Conservation (phyloP, 2,329 filamentous ascomycete species). For the Talaromyces sp. region DNA sequence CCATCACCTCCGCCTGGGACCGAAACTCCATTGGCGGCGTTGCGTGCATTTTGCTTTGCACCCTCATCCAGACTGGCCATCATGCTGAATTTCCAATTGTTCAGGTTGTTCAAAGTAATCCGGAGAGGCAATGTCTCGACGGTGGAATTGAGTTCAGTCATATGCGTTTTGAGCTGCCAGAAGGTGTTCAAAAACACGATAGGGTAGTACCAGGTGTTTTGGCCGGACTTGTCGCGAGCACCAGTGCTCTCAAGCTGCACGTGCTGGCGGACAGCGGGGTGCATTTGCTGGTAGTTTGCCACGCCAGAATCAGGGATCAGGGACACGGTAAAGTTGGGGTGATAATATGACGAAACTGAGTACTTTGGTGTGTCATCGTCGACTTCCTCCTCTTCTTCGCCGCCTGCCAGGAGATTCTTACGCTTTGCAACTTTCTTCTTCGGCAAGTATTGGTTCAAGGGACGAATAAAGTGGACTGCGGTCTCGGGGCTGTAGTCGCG, state of each 20-base stretch:
- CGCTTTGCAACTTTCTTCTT: constrained; percentile 89
- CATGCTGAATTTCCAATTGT: constrained; percentile 84
- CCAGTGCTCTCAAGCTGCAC: constrained; percentile 73
- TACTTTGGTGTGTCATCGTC: constrained; percentile 55
- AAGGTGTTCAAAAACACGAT: constrained; percentile 92
- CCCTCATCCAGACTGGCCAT: constrained; percentile 81
- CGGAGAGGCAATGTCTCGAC: constrained; percentile 76
- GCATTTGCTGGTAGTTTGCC: constrained; percentile 60
- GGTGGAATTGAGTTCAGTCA: constrained; percentile 87
- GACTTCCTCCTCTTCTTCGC: constrained; percentile 45
- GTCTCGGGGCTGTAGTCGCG: constrained; percentile 66
- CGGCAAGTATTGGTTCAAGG: constrained; percentile 80
- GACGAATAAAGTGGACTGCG: constrained; percentile 78
- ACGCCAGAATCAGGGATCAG: constrained; percentile 76
- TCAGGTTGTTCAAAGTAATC: constrained; percentile 75
- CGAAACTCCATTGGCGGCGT: constrained; percentile 67
- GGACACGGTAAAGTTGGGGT: constrained; percentile 87
- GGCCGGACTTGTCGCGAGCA: constrained; percentile 74
- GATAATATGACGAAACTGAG: constrained; percentile 81
- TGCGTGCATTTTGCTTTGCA: constrained; percentile 73
- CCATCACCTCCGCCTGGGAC: constrained; percentile 79
- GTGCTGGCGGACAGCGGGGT: constrained; percentile 71
- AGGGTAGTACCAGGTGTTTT: constrained; percentile 91
- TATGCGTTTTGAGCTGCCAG: constrained; percentile 89
- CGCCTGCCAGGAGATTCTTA: constrained; percentile 67